These are phyloP conservation scores for Phytophthora idaei DNA, from an alignment of 352 stramenopile species.

Conservation along the genomic window DNA sequence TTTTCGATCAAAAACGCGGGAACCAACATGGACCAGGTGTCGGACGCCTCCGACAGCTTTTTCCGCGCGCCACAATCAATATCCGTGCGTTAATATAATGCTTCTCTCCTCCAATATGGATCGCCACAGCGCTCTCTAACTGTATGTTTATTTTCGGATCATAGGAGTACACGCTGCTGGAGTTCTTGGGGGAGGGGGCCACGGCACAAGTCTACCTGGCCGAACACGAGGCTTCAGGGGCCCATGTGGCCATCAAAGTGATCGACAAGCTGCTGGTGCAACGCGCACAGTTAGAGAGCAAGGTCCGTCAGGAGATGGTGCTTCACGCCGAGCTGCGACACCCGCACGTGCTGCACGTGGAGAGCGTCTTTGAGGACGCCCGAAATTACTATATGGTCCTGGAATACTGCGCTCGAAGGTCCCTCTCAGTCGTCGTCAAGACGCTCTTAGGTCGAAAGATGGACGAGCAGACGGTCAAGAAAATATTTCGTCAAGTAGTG, in stretches of 20 bases:
- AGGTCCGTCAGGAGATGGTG: slow-evolving; percentile 72
- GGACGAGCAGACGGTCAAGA: slow-evolving; percentile 53
- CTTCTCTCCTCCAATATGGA: neutral
- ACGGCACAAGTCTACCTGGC: slow-evolving; percentile 83
- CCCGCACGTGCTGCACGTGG: slow-evolving; percentile 59
- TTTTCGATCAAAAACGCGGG: slow-evolving; percentile 9
- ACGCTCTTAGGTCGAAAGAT: slow-evolving; percentile 37
- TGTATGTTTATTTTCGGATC: neutral
- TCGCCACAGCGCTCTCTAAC: slow-evolving; percentile 2
- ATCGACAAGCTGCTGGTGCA: slow-evolving; percentile 79
- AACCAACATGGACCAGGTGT: slow-evolving; percentile 13
- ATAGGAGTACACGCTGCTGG: slow-evolving; percentile 72
- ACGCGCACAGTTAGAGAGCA: slow-evolving; percentile 62
- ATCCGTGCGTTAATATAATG: slow-evolving; percentile 19
- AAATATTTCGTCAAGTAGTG: slow-evolving; percentile 62
- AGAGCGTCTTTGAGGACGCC: slow-evolving; percentile 75
- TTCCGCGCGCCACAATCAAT: slow-evolving; percentile 18
- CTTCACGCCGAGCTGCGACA: slow-evolving; percentile 68
- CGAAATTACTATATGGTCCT: slow-evolving; percentile 82
- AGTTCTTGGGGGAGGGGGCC: slow-evolving; percentile 78
- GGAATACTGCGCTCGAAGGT: slow-evolving; percentile 62
- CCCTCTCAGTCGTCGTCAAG: slow-evolving; percentile 53
- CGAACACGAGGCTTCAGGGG: slow-evolving; percentile 39
- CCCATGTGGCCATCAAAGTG: slow-evolving; percentile 77
- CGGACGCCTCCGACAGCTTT: slow-evolving; percentile 1